Conservation (phyloP, 306 rosid species). For the Dalbergia oliveri region DNA sequence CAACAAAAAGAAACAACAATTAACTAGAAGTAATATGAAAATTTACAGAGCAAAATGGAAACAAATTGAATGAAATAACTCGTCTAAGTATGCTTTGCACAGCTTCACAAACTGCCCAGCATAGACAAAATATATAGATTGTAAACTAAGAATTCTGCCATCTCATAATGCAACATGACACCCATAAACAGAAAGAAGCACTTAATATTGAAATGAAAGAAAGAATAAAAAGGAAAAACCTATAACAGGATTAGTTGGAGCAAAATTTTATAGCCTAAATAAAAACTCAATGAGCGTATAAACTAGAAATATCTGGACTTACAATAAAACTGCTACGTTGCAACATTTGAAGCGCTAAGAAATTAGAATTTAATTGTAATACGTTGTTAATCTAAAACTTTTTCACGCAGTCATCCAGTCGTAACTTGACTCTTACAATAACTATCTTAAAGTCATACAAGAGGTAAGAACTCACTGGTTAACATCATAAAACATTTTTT, state of each 20-base stretch:
- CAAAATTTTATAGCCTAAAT: background rate
- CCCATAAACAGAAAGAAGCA: background rate
- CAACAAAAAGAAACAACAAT: conserved; percentile 24
- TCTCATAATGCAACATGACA: conserved; percentile 1
- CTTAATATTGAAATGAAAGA: background rate
- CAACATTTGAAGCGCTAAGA: background rate
- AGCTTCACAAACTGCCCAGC: conserved; percentile 1
- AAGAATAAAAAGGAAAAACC: background rate
- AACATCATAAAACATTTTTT: no score
- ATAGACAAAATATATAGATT: background rate
- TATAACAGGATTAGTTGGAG: background rate
- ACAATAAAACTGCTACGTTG: background rate
- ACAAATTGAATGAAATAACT: conserved; percentile 3
- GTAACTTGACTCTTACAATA: no score
- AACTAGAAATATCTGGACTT: background rate
- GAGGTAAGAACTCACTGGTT: no score
- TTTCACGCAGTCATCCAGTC: no score
- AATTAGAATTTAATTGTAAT: background rate
- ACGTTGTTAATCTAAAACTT: no score
- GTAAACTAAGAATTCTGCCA: background rate
- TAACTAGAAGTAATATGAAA: background rate
- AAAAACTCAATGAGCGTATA: background rate
- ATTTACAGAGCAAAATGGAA: background rate
- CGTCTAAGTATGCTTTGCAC: background rate
- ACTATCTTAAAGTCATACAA: no score